A percentile compares a stretch with the other conserved stretches of the same genome.
phyloP scores from a whole-genome alignment of 2,329 filamentous ascomycete species.

The Calonectria honghensis region DNA sequence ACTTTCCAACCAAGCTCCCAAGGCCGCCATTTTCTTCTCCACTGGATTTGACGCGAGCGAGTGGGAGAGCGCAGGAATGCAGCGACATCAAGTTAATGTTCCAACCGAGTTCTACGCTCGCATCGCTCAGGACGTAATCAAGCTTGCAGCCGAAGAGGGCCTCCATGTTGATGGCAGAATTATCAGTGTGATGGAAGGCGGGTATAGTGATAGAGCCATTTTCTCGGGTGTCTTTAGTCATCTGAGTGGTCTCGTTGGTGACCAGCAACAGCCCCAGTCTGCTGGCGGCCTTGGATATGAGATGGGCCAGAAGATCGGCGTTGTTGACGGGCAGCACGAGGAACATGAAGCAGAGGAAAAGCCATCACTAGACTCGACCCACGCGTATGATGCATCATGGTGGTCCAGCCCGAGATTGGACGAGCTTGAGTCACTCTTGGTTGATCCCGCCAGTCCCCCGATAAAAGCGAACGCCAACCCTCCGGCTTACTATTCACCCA shows the following conservation, averaged over 20 bases:
- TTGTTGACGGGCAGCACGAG: constrained; percentile 59
- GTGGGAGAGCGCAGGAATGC: constrained; percentile 94
- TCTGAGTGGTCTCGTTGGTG: constrained; percentile 85
- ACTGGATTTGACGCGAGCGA: constrained; percentile 98
- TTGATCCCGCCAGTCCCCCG: constrained; percentile 68
- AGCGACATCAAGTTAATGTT: constrained; percentile 95
- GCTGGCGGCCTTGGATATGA: constrained; percentile 72
- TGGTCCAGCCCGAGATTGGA: constrained; percentile 81
- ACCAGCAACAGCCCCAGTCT: constrained; percentile 62
- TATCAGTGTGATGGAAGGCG: constrained; percentile 95
- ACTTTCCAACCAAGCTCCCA: constrained; percentile 77
- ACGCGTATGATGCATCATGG: constrained; percentile 81
- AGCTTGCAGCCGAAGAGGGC: constrained; percentile 86
- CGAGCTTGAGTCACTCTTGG: constrained; percentile 78
- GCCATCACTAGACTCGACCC: constrained; percentile 54
- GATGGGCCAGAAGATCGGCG: constrained; percentile 73
- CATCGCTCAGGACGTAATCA: constrained; percentile 89
- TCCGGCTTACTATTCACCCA: constrained; percentile 90
- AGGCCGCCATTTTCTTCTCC: constrained; percentile 93
- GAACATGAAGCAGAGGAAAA: constrained; percentile 18
- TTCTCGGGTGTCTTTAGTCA: constrained; percentile 93
- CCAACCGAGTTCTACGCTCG: constrained; percentile 97
- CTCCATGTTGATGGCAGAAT: constrained; percentile 87
- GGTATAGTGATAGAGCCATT: constrained; percentile 94
- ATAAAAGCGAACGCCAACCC: constrained; percentile 73